These are phyloP conservation scores for Boletus eberwhitei DNA, from an alignment of 768 basidiomycete species.

Conservation along the genomic window DNA sequence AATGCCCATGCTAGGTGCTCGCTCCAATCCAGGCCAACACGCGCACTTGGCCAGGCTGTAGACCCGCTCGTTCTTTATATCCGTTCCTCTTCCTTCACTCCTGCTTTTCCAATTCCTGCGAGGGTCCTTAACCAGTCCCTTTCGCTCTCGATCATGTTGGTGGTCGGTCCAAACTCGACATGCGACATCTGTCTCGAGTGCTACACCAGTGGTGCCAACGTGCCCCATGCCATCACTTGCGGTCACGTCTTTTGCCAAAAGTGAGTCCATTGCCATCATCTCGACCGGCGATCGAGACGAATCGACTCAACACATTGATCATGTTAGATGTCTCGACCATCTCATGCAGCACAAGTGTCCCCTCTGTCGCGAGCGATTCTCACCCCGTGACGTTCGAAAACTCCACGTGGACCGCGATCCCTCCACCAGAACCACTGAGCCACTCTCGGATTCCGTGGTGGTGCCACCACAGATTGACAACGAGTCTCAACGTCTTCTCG, in stretches of 20 bases:
- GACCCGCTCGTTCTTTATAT: conserved; percentile 22
- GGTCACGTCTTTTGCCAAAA: conserved; percentile 68
- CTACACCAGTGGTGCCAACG: conserved; percentile 50
- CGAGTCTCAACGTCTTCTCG: conserved; percentile 51
- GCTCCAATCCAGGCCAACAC: conserved; percentile 28
- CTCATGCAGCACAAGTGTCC: conserved; percentile 53
- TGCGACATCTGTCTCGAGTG: conserved; percentile 77
- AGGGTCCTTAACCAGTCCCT: conserved; percentile 38
- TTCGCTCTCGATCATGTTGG: conserved; percentile 51
- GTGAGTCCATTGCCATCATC: conserved; percentile 26
- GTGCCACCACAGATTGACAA: conserved; percentile 31
- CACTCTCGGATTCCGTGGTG: conserved; percentile 18
- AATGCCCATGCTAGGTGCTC: conserved; percentile 22
- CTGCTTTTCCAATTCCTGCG: conserved; percentile 7
- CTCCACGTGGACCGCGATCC: conserved; percentile 58
- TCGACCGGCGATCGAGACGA: conserved; percentile 12
- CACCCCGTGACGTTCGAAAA: conserved; percentile 42
- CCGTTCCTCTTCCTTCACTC: conserved; percentile 1
- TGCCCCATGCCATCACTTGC: conserved; percentile 64
- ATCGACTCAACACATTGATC: conserved; percentile 2
- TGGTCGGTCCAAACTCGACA: conserved; percentile 56
- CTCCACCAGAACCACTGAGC: conserved; percentile 19
- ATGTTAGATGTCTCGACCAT: conserved; percentile 51
- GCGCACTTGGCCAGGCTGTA: conserved; percentile 28
- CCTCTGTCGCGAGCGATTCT: conserved; percentile 58